phyloP scores from a whole-genome alignment of 2,329 filamentous ascomycete genomes.

The Dactylellina leptospora region DNA sequence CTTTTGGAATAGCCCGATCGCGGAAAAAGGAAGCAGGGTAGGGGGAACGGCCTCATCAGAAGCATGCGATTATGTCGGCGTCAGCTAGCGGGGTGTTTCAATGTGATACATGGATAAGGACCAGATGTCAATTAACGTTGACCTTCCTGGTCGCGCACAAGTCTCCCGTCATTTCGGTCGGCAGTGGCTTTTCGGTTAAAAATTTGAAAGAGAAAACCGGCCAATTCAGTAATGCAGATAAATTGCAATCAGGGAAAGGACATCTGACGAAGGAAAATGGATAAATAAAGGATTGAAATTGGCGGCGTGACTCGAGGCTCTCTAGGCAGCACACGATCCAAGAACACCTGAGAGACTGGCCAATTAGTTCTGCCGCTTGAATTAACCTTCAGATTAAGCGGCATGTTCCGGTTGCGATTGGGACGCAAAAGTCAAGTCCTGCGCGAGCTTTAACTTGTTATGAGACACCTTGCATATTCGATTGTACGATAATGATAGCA shows the following conservation, averaged over 20 bases:
- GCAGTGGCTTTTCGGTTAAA: constrained; percentile 49
- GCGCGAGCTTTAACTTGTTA: neutral
- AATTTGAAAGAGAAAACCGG: constrained; percentile 6
- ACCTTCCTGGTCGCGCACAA: neutral
- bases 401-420: constrained; percentile 33
- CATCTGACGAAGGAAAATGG: neutral
- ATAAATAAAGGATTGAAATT: neutral
- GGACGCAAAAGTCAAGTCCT: neutral
- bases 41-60: neutral
- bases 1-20: constrained; percentile 9
- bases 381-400: constrained; percentile 33
- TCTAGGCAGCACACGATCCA: constrained; percentile 44
- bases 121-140: constrained; percentile 6
- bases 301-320: neutral
- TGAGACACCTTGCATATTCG: neutral
- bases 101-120: constrained; percentile 12
- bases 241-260: too few relatives aligned
- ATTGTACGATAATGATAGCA: too few relatives aligned
- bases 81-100: constrained; percentile 29
- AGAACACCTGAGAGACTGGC: neutral
- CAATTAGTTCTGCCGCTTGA: constrained; percentile 38
- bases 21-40: constrained; percentile 13
- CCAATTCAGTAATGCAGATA: too few relatives aligned
- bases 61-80: constrained; percentile 18
- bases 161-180: constrained; percentile 19